Percentiles rank a stretch among this genome's conserved stretches.
phyloP scores from a whole-genome alignment of 163 green algal species.

The Chloroidium sp. region DNA sequence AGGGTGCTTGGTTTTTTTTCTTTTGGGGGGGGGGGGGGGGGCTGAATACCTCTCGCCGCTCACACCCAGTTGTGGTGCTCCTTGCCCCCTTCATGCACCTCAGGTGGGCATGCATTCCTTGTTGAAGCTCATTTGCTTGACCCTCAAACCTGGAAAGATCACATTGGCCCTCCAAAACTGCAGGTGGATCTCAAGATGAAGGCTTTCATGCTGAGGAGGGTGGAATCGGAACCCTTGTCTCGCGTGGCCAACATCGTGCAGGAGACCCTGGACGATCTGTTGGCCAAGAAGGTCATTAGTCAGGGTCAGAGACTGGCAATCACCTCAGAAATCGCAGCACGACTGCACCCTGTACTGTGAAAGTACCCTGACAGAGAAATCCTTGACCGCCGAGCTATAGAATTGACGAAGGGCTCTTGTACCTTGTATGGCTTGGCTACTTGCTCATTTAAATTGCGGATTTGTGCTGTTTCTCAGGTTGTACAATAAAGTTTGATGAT shows the following conservation, averaged over 20 bases:
- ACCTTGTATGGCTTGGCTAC: too few species aligned
- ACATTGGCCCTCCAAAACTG: background rate
- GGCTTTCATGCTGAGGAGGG: slow-evolving; percentile 44
- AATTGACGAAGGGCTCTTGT: too few species aligned
- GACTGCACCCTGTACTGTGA: slow-evolving; percentile 28
- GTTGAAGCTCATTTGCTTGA: background rate
- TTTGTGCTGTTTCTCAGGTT: too few species aligned
- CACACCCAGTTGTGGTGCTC: background rate
- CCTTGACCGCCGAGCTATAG: too few species aligned
- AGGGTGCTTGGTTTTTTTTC: too few species aligned
- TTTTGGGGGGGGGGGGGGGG: too few species aligned
- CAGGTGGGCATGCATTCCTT: background rate
- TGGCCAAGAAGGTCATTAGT: slow-evolving; percentile 25
- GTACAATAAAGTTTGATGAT: too few species aligned
- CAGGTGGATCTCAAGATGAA: slow-evolving; percentile 8
- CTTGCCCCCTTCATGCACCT: background rate
- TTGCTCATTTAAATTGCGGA: too few species aligned
- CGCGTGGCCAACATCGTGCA: slow-evolving; percentile 27
- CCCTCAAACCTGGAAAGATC: background rate
- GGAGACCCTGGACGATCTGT: slow-evolving; percentile 35
- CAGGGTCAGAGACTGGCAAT: slow-evolving; percentile 24
- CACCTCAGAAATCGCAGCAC: slow-evolving; percentile 24
- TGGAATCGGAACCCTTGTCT: slow-evolving; percentile 28
- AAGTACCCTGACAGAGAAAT: background rate
- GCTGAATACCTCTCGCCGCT: too few species aligned